Percentiles rank a stretch among this genome's conserved stretches.
These are phyloP conservation scores for Herpetomonas samuelpessoai DNA, from an alignment of 208 protist genomes.

Conservation along the genomic window DNA sequence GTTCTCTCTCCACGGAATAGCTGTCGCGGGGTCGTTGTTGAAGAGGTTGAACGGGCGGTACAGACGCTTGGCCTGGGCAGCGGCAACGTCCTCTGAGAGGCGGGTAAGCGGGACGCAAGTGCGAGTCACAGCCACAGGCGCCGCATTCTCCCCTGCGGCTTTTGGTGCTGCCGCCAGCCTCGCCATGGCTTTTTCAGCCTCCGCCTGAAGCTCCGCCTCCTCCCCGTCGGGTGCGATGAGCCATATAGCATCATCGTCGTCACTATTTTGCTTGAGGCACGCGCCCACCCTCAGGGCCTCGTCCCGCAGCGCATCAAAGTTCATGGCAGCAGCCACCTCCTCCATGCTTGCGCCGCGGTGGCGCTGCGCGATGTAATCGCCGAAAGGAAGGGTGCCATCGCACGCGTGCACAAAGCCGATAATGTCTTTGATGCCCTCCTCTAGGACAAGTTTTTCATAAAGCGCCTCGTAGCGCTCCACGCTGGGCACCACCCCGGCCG, in stretches of 20 bases:
- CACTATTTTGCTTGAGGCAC: not conserved
- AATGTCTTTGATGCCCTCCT: slow-evolving; percentile 53
- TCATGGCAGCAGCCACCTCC: slow-evolving; percentile 14
- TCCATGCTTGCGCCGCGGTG: slow-evolving; percentile 20
- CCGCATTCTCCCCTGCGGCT: not conserved
- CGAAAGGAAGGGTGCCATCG: slow-evolving; percentile 53
- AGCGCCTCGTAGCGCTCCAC: slow-evolving; percentile 37
- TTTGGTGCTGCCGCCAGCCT: no score
- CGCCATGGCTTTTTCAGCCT: not conserved
- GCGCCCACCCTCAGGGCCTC: not conserved
- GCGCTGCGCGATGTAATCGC: slow-evolving; percentile 68
- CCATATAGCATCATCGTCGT: not conserved
- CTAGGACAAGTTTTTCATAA: slow-evolving; percentile 43
- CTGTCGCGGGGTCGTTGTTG: slow-evolving; percentile 56
- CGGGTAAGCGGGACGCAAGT: not conserved
- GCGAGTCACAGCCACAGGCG: not conserved
- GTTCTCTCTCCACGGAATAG: slow-evolving; percentile 53
- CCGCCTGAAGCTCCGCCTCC: not conserved
- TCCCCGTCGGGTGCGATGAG: not conserved
- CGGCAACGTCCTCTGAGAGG: not conserved
- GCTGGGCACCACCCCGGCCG: slow-evolving; percentile 1
- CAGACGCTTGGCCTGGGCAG: not conserved
- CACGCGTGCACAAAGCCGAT: slow-evolving; percentile 51
- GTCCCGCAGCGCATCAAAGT: not conserved
- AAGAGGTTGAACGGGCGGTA: slow-evolving; percentile 21